Percentiles rank a stretch among this genome's conserved stretches.
Conservation (phyloP, 1,139 yeast species). For the Candida sp. region DNA sequence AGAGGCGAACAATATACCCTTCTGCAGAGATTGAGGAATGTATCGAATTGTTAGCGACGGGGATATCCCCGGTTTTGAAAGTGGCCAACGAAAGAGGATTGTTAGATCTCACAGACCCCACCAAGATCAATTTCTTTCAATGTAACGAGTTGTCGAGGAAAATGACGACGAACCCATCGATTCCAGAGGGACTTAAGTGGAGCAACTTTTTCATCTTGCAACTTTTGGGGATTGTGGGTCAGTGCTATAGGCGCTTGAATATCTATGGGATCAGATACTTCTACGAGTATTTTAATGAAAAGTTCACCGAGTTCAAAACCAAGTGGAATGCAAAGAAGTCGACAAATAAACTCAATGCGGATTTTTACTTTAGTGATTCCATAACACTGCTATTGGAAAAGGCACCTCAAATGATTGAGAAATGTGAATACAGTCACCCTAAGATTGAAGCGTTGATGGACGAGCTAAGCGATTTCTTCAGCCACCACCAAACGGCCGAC, state of each 20-base stretch:
- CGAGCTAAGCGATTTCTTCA: slow-evolving; percentile 61
- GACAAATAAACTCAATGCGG: slow-evolving; percentile 62
- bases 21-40: slow-evolving; percentile 58
- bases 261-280: slow-evolving; percentile 87
- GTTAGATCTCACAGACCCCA: slow-evolving; percentile 67
- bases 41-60: slow-evolving; percentile 48
- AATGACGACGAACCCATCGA: slow-evolving; percentile 50
- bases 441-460: slow-evolving; percentile 66
- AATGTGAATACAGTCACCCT: slow-evolving; percentile 68
- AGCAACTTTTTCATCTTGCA: slow-evolving; percentile 63
- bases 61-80: slow-evolving; percentile 66
- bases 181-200: slow-evolving; percentile 77
- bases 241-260: slow-evolving; percentile 66
- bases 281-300: slow-evolving; percentile 63
- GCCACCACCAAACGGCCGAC: slow-evolving; percentile 30
- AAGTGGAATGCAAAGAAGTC: slow-evolving; percentile 56
- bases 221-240: slow-evolving; percentile 76
- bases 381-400: slow-evolving; percentile 46
- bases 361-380: slow-evolving; percentile 57
- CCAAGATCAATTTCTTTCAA: slow-evolving; percentile 69
- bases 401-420: slow-evolving; percentile 47
- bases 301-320: slow-evolving; percentile 60
- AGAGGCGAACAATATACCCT: slow-evolving; percentile 57
- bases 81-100: slow-evolving; percentile 68
- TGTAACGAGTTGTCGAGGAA: slow-evolving; percentile 74